These are phyloP conservation scores for Podila epicladia DNA, from an alignment of 192 early-diverging fungal species.

Conservation along the genomic window DNA sequence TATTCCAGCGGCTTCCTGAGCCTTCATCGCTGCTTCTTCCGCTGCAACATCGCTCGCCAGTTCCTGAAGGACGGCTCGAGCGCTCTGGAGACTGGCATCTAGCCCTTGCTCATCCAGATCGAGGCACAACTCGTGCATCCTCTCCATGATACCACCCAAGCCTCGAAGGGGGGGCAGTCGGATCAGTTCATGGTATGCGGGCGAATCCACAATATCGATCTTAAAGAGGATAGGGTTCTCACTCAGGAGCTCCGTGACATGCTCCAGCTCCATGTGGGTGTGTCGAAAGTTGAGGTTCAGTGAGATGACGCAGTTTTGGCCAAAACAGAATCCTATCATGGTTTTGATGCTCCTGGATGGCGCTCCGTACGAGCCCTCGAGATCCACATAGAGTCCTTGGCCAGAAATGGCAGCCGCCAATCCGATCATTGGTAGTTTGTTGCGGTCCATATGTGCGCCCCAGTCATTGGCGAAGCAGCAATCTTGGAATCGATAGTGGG, in stretches of 20 bases:
- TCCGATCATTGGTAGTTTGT: conserved; percentile 49
- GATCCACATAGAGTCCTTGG: conserved; percentile 40
- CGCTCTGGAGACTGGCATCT: not conserved
- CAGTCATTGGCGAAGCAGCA: conserved; percentile 50
- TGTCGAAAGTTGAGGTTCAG: conserved; percentile 39
- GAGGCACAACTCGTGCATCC: conserved; percentile 22
- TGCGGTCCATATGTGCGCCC: conserved; percentile 41
- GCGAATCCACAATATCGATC: conserved; percentile 40
- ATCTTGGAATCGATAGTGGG: conserved; percentile 42
- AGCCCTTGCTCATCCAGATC: conserved; percentile 24
- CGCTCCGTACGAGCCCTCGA: conserved; percentile 49
- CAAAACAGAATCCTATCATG: conserved; percentile 47
- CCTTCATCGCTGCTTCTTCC: conserved; percentile 6
- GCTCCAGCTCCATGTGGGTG: conserved; percentile 47
- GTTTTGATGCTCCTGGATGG: conserved; percentile 39
- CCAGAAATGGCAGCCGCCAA: conserved; percentile 38
- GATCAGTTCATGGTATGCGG: conserved; percentile 38
- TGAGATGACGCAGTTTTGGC: conserved; percentile 35
- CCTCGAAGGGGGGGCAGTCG: conserved; percentile 31
- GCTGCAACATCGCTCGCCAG: conserved; percentile 3
- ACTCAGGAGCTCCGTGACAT: conserved; percentile 32
- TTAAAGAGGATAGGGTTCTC: conserved; percentile 41
- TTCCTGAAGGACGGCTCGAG: not conserved
- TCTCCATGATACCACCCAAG: conserved; percentile 17
- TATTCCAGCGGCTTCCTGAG: no score